Evolutionary conservation across 2,329 filamentous ascomycete genomes (phyloP).

Genomic region (Pseudogymnoascus sp.): DNA sequence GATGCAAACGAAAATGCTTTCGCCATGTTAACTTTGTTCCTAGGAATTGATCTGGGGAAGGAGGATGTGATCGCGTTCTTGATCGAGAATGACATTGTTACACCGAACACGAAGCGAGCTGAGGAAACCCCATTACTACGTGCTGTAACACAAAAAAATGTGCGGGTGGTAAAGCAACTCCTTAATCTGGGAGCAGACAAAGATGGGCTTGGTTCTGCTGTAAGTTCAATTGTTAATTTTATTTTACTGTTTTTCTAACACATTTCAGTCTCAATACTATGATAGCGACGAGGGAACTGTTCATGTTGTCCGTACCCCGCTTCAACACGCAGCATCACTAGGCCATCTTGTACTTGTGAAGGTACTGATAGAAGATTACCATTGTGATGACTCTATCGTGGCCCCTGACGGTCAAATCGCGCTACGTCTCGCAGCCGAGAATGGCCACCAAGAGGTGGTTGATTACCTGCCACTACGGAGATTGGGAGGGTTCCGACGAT

Average conservation of each 20-base stretch:
- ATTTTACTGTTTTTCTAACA: neutral
- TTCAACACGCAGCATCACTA: slow-evolving; percentile 35
- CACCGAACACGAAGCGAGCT: neutral
- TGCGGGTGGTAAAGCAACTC: slow-evolving; percentile 10
- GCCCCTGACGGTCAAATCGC: slow-evolving; percentile 39
- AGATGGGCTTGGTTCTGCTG: slow-evolving; percentile 11
- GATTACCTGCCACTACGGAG: slow-evolving; percentile 33
- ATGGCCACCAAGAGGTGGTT: slow-evolving; percentile 36
- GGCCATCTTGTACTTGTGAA: slow-evolving; percentile 35
- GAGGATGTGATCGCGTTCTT: neutral
- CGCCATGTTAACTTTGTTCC: neutral
- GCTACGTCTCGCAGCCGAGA: slow-evolving; percentile 35
- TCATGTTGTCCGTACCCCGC: slow-evolving; percentile 31
- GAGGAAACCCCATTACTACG: slow-evolving; percentile 11
- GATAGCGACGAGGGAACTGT: neutral
- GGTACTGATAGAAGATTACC: slow-evolving; percentile 32
- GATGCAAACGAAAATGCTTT: neutral
- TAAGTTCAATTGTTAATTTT: neutral
- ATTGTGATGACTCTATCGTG: slow-evolving; percentile 35
- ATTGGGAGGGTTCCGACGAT: slow-evolving; percentile 32
- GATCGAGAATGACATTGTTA: neutral
- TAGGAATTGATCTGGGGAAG: neutral
- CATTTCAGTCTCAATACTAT: neutral
- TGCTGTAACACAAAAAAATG: slow-evolving; percentile 11
- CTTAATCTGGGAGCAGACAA: slow-evolving; percentile 12